These are phyloP conservation scores for Pichia sp. DNA, from an alignment of 1,139 yeast genomes.

Conservation along the genomic window DNA sequence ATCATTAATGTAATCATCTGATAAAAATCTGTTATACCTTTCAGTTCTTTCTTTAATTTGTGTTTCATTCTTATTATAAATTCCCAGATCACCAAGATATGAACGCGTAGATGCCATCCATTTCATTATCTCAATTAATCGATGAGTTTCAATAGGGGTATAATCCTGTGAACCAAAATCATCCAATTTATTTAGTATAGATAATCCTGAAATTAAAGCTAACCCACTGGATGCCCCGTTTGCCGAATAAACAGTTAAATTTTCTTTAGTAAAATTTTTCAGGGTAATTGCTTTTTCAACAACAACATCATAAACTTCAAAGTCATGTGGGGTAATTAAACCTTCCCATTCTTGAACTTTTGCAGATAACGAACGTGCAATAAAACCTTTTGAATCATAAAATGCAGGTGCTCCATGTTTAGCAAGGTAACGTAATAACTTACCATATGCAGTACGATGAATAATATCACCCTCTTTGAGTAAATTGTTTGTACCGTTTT, in stretches of 20 bases:
- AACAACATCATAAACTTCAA: constrained; percentile 51
- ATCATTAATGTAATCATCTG: constrained; percentile 48
- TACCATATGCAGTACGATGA: constrained; percentile 54
- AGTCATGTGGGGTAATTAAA: constrained; percentile 55
- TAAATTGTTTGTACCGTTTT: constrained; percentile 30
- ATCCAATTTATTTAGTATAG: constrained; percentile 37
- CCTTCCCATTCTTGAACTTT: constrained; percentile 31
- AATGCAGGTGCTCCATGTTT: constrained; percentile 70
- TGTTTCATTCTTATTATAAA: constrained; percentile 29
- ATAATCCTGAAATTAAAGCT: constrained; percentile 70
- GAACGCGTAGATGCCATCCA: constrained; percentile 88
- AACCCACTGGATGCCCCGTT: constrained; percentile 81
- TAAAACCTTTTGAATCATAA: constrained; percentile 64
- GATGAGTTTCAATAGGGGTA: constrained; percentile 48
- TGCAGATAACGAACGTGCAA: constrained; percentile 37
- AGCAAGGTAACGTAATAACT: constrained; percentile 64
- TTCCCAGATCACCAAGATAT: constrained; percentile 63
- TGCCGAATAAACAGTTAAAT: constrained; percentile 56
- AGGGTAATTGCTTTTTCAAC: constrained; percentile 52
- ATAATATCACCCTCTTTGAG: constrained; percentile 54
- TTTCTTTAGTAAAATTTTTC: constrained; percentile 35
- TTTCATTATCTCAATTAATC: constrained; percentile 80
- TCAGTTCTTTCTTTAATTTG: constrained; percentile 19
- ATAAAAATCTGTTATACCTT: constrained; percentile 33
- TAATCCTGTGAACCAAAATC: constrained; percentile 37